Percentiles rank a stretch among this genome's conserved stretches.
These are phyloP conservation scores for Thelephora terrestris DNA, from an alignment of 1,284 basidiomycete species.

Conservation along the genomic window DNA sequence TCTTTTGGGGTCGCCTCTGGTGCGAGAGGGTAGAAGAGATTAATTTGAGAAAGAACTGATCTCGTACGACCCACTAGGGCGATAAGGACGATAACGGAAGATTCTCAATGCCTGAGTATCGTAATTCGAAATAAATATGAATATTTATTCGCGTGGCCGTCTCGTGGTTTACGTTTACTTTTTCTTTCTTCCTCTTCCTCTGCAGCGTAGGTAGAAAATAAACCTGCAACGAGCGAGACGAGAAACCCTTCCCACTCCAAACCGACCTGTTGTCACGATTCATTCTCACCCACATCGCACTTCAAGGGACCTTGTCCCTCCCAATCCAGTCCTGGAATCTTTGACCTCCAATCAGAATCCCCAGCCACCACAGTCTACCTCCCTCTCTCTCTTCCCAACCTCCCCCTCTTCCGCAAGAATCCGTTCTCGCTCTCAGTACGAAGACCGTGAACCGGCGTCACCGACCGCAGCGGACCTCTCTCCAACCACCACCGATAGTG, in stretches of 20 bases:
- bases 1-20: not conserved
- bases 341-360: not conserved
- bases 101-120: no score
- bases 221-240: no score
- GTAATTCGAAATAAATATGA: no score
- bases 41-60: no score
- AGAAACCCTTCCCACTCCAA: no score
- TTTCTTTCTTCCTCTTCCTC: no score
- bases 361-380: constrained; percentile 64
- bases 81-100: no score
- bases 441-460: not conserved
- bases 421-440: not conserved
- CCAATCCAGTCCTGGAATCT: not conserved
- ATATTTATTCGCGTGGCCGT: no score
- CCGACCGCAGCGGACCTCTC: not conserved
- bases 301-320: constrained; percentile 1
- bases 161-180: no score
- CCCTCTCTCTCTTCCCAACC: constrained; percentile 80
- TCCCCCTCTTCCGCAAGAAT: constrained; percentile 56
- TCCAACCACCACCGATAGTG: not conserved
- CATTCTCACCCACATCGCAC: not conserved
- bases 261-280: not conserved
- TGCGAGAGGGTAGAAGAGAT: no score
- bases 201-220: no score
- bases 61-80: no score